These are phyloP conservation scores for Botrytis pseudocinerea DNA, from an alignment of 2,329 filamentous ascomycete genomes.

Conservation along the genomic window DNA sequence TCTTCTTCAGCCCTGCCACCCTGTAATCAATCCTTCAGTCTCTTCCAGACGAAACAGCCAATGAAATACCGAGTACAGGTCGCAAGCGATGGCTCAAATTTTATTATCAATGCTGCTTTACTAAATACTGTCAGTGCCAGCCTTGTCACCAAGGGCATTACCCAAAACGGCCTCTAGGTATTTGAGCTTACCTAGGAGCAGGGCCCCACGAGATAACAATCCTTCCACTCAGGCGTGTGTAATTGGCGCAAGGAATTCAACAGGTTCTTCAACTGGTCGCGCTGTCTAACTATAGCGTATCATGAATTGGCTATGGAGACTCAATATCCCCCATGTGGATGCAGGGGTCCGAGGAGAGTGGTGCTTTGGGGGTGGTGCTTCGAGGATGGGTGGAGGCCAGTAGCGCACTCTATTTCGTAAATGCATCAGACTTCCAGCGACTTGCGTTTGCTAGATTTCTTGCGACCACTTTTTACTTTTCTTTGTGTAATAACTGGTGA, in stretches of 20 bases:
- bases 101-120: conserved; percentile 5
- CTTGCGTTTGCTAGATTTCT: not conserved
- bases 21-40: not conserved
- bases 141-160: not conserved
- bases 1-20: not conserved
- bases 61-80: not conserved
- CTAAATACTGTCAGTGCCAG: not conserved
- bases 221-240: not conserved
- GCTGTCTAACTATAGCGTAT: not conserved
- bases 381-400: not conserved
- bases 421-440: not conserved
- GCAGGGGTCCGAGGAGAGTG: not conserved
- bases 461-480: not conserved
- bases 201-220: not conserved
- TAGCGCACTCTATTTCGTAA: not conserved
- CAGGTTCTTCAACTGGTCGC: not conserved
- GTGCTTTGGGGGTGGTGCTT: not conserved
- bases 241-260: not conserved
- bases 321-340: not conserved
- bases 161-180: not conserved
- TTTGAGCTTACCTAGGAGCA: not conserved
- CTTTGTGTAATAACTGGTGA: not conserved
- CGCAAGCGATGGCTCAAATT: not conserved
- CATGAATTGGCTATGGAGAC: not conserved
- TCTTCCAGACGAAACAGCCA: not conserved